Conservation (phyloP, 2,329 filamentous ascomycete species). For the Diaporthe citrichinensis region DNA sequence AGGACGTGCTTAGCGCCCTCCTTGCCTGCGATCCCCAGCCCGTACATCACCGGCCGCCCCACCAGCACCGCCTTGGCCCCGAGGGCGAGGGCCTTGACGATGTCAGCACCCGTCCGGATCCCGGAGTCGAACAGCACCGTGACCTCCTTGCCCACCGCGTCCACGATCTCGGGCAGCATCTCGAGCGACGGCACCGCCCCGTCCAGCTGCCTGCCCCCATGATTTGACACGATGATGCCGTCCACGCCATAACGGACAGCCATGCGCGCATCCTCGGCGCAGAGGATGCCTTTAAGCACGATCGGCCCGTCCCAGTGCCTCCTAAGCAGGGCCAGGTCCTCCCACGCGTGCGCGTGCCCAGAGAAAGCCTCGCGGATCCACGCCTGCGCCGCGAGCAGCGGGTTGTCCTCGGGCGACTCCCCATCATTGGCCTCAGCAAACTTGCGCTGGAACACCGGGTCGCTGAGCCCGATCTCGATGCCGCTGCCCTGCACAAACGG, state of each 20-base stretch:
- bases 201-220: constrained; percentile 71
- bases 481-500: constrained; percentile 73
- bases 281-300: constrained; percentile 71
- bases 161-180: constrained; percentile 71
- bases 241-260: constrained; percentile 61
- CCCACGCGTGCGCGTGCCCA: constrained; percentile 70
- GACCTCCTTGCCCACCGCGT: constrained; percentile 71
- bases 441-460: constrained; percentile 74
- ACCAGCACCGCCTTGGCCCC: constrained; percentile 71
- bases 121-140: constrained; percentile 74
- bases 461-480: constrained; percentile 73
- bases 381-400: constrained; percentile 62
- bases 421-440: constrained; percentile 66
- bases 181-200: constrained; percentile 68
- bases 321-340: constrained; percentile 70
- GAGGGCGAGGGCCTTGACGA: constrained; percentile 69
- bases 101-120: constrained; percentile 67
- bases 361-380: constrained; percentile 69
- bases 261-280: constrained; percentile 62
- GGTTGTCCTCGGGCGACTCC: constrained; percentile 61
- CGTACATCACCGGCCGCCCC: constrained; percentile 71
- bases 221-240: constrained; percentile 70
- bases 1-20: constrained; percentile 67
- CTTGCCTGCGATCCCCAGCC: constrained; percentile 67
- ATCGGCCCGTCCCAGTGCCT: constrained; percentile 75